Evolutionary conservation across 2,329 filamentous ascomycete species (phyloP).

Genomic region (Monosporascus sp.): DNA sequence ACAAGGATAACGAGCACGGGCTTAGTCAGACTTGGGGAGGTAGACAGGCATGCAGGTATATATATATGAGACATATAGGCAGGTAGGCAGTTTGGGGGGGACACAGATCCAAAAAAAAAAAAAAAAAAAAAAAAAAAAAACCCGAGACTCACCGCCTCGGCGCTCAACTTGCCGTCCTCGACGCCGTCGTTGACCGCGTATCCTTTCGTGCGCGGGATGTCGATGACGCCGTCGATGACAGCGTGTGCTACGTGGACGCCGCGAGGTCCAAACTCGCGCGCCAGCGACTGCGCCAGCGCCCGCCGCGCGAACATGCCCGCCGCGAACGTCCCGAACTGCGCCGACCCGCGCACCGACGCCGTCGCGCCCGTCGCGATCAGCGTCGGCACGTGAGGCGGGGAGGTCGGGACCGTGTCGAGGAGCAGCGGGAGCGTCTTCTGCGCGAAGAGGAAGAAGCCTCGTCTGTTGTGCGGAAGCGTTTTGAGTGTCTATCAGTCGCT

Average conservation of each 20-base stretch:
- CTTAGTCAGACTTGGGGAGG: no score
- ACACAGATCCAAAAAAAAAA: conserved; percentile 2
- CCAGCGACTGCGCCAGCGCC: conserved; percentile 62
- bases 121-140: neutral
- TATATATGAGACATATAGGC: no score
- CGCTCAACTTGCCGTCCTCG: conserved; percentile 53
- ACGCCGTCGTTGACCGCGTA: conserved; percentile 29
- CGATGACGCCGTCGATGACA: conserved; percentile 71
- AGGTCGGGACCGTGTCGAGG: conserved; percentile 45
- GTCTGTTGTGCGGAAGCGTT: conserved; percentile 27
- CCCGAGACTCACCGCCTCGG: conserved; percentile 60
- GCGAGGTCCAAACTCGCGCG: conserved; percentile 69
- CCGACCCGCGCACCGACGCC: conserved; percentile 62
- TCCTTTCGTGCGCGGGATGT: conserved; percentile 62
- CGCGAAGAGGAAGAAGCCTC: conserved; percentile 66
- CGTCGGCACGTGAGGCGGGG: conserved; percentile 54
- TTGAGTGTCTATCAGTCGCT: neutral
- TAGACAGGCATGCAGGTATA: no score
- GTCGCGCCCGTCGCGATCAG: conserved; percentile 75
- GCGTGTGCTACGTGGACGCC: conserved; percentile 71
- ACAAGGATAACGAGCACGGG: no score
- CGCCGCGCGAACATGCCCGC: conserved; percentile 67
- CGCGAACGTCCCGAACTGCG: conserved; percentile 60
- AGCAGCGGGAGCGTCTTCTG: conserved; percentile 62
- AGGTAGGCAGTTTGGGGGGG: no score